Percentiles rank a stretch among this genome's conserved stretches.
Evolutionary conservation across 106 monocot species (phyloP).

Genomic region (Dioscorea dumetorum): DNA sequence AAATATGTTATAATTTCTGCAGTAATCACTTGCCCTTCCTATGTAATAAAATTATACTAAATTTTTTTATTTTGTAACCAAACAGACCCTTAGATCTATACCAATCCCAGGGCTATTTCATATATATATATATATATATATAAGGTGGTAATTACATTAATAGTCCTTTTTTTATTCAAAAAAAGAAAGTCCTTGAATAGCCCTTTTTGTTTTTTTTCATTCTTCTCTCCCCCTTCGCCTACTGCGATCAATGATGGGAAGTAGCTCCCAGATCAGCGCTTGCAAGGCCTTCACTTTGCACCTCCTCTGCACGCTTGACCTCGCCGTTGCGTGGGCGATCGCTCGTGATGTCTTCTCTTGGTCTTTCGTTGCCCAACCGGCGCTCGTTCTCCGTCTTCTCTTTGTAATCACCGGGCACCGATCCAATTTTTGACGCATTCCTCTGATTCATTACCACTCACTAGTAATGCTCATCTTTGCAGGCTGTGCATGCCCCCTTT

Average conservation of each 20-base stretch:
- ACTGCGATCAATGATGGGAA: not conserved
- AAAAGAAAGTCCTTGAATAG: too few species aligned
- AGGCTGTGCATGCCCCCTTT: conserved; percentile 37
- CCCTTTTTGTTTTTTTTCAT: too few species aligned
- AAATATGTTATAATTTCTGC: too few species aligned
- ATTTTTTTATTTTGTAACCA: too few species aligned
- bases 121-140: too few species aligned
- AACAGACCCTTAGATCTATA: too few species aligned
- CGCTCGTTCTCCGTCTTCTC: conserved; percentile 32
- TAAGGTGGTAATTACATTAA: too few species aligned
- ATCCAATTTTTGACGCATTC: not conserved
- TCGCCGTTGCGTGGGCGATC: conserved; percentile 15
- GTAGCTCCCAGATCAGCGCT: conserved; percentile 7
- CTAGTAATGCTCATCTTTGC: not conserved
- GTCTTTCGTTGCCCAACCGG: conserved; percentile 28
- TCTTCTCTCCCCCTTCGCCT: too few species aligned
- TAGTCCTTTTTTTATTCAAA: too few species aligned
- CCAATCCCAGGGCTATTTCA: too few species aligned
- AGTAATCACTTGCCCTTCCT: too few species aligned
- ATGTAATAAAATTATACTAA: too few species aligned
- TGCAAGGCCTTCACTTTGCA: conserved; percentile 14
- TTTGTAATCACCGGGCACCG: conserved; percentile 11
- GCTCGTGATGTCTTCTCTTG: not conserved
- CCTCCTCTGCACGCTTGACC: conserved; percentile 7
- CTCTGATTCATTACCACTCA: not conserved